Conservation (phyloP, 192 early-diverging fungal species). For the Backusella tarrabulga region DNA sequence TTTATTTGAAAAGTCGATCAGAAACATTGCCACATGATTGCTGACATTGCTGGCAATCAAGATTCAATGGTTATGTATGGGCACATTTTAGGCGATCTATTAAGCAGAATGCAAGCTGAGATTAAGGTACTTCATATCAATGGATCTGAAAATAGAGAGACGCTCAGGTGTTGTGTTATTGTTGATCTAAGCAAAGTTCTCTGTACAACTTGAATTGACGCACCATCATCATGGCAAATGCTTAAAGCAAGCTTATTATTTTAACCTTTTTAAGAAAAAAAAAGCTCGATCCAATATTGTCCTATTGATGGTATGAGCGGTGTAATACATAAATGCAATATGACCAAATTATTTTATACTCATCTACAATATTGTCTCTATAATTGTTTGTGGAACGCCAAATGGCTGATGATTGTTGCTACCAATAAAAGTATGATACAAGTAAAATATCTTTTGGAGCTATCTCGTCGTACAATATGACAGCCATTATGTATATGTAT, state of each 20-base stretch:
- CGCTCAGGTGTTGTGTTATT: neutral
- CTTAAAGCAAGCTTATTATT: neutral
- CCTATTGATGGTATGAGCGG: slow-evolving; percentile 27
- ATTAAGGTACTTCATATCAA: neutral
- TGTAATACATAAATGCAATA: neutral
- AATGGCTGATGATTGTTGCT: neutral
- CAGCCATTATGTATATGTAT: neutral
- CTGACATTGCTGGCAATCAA: slow-evolving; percentile 93
- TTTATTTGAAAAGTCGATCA: slow-evolving; percentile 90
- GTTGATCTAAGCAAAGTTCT: neutral
- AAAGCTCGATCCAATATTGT: neutral
- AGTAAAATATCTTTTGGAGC: neutral
- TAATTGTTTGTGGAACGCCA: neutral
- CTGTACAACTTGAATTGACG: neutral
- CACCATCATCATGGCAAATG: neutral
- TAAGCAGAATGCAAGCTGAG: neutral
- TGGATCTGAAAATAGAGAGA: neutral
- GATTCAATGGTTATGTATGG: slow-evolving; percentile 87
- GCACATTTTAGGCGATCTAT: slow-evolving; percentile 70
- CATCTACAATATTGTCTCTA: neutral
- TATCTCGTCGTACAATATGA: neutral
- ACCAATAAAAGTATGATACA: neutral
- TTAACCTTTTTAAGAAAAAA: neutral
- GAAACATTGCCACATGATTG: slow-evolving; percentile 88
- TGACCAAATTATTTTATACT: neutral